Evolutionary conservation across 2,329 filamentous ascomycete genomes (phyloP).

Genomic region (Pseudocercospora pini-densiflorae): DNA sequence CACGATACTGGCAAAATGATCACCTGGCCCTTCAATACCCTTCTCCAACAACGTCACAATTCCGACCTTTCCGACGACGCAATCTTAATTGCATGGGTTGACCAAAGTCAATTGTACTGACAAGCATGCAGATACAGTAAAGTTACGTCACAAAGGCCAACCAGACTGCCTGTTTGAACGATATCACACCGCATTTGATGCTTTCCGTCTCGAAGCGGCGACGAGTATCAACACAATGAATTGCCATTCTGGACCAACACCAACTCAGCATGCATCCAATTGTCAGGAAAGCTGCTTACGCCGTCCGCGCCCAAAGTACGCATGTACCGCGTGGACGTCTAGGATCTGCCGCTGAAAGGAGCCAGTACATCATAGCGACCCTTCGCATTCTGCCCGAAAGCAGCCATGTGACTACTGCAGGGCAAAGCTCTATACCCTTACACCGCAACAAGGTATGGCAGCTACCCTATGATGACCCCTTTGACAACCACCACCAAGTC

Average conservation of each 20-base stretch:
- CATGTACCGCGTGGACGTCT: too few species aligned
- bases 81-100: neutral
- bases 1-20: neutral
- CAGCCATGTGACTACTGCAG: neutral
- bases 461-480: too few species aligned
- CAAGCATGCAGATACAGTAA: neutral
- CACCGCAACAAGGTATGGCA: neutral
- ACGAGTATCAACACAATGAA: neutral
- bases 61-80: conserved; percentile 7
- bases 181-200: neutral
- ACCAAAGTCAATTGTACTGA: neutral
- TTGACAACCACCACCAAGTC: neutral
- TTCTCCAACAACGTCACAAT: neutral
- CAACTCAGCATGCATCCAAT: neutral
- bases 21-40: neutral
- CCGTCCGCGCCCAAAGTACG: too few species aligned
- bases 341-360: too few species aligned
- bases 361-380: neutral
- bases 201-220: neutral
- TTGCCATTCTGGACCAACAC: neutral
- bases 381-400: neutral
- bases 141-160: conserved; percentile 3
- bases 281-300: too few species aligned
- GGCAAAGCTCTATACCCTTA: neutral
- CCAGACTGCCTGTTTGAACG: neutral